phyloP scores from a whole-genome alignment of 306 rosid genomes.

The Pachyrhizus erosus region DNA sequence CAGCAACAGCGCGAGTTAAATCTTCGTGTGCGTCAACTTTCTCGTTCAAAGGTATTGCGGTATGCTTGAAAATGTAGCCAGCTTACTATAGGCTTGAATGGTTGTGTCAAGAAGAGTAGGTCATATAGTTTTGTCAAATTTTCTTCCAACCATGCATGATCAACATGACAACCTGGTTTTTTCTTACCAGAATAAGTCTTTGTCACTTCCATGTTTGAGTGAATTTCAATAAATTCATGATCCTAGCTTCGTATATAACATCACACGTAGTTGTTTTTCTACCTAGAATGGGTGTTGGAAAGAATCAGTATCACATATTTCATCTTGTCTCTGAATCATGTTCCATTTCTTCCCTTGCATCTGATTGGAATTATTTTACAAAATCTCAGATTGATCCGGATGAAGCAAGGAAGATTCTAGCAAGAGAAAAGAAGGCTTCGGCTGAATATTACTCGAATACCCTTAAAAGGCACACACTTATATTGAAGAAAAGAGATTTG shows the following conservation, averaged over 20 bases:
- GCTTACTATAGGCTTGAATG: constrained; percentile 38
- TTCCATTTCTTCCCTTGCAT: constrained; percentile 26
- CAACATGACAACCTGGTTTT: constrained; percentile 31
- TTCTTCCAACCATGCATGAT: constrained; percentile 27
- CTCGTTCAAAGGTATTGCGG: constrained; percentile 83
- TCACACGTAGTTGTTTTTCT: constrained; percentile 24
- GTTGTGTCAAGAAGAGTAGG: constrained; percentile 23
- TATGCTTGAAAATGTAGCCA: constrained; percentile 30
- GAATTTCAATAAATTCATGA: background rate
- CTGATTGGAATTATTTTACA: constrained; percentile 42
- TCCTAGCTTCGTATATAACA: constrained; percentile 9
- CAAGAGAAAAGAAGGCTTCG: constrained; percentile 88
- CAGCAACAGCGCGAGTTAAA: constrained; percentile 89
- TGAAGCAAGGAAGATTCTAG: constrained; percentile 79
- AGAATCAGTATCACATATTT: constrained; percentile 14
- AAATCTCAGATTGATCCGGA: constrained; percentile 81
- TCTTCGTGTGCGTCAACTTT: constrained; percentile 85
- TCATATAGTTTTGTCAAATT: constrained; percentile 11
- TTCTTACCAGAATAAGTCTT: constrained; percentile 27
- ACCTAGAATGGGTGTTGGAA: constrained; percentile 13
- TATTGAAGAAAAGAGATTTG: constrained; percentile 84
- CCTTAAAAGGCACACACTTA: constrained; percentile 79
- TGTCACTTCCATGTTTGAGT: constrained; percentile 19
- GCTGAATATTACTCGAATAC: constrained; percentile 75
- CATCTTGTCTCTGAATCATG: constrained; percentile 8